Conservation (phyloP, 768 basidiomycete genomes). For the Suillus discolor region DNA sequence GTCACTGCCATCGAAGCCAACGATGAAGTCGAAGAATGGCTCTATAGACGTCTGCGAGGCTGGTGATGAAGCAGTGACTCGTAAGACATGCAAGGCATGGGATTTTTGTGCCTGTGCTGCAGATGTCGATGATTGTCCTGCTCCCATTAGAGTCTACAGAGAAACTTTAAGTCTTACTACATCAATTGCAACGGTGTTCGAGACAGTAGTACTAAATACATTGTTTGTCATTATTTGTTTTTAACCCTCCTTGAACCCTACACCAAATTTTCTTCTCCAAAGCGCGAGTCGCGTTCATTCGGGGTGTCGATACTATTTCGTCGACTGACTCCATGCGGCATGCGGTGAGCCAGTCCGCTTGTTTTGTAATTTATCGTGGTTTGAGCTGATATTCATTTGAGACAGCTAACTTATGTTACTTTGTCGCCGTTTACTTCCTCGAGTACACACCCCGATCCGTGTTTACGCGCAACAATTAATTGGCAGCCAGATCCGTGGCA, state of each 20-base stretch:
- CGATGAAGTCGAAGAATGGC: conserved; percentile 96
- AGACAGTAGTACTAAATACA: neutral
- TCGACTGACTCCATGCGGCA: conserved; percentile 45
- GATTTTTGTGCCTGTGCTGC: conserved; percentile 36
- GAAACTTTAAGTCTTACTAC: conserved; percentile 42
- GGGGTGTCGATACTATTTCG: conserved; percentile 31
- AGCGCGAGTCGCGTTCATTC: conserved; percentile 28
- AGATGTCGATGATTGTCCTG: conserved; percentile 60
- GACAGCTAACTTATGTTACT: conserved; percentile 75
- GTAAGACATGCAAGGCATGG: conserved; percentile 81
- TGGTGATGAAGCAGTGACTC: conserved; percentile 88
- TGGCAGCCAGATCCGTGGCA: conserved; percentile 21
- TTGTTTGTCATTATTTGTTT: conserved; percentile 30
- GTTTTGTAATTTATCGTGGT: neutral
- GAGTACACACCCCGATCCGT: conserved; percentile 44
- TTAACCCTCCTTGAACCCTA: conserved; percentile 4
- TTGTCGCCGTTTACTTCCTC: conserved; percentile 62
- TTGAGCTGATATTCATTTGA: conserved; percentile 11
- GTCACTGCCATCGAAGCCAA: conserved; percentile 80
- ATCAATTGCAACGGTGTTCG: conserved; percentile 25
- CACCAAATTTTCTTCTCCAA: conserved; percentile 30
- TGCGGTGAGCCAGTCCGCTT: conserved; percentile 47
- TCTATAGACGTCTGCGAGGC: conserved; percentile 84
- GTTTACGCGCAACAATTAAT: conserved; percentile 23
- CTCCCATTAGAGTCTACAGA: conserved; percentile 61